These are phyloP conservation scores for Straminergon stramineum DNA, from an alignment of 225 moss, liverwort and hornwort species.

Conservation along the genomic window DNA sequence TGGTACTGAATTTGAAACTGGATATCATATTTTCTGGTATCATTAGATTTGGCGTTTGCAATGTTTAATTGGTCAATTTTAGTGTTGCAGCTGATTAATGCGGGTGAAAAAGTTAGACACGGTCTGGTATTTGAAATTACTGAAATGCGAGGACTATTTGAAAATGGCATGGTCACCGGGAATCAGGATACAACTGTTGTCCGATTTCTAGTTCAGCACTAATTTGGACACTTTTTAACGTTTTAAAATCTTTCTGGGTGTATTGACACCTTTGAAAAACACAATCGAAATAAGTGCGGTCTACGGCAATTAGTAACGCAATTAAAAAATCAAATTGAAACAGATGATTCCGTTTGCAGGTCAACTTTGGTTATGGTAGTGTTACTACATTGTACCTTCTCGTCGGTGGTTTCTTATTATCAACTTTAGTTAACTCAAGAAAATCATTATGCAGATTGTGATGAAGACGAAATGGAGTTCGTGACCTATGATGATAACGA, in stretches of 20 bases:
- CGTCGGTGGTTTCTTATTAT: background rate
- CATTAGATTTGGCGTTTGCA: background rate
- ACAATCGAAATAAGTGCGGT: background rate
- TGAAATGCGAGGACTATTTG: background rate
- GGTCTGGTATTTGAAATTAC: background rate
- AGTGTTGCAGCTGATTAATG: background rate
- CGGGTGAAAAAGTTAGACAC: background rate
- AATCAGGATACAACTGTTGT: background rate
- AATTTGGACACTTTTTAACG: background rate
- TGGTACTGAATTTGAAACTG: background rate
- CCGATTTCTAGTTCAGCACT: background rate
- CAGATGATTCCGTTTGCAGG: background rate
- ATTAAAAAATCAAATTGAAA: background rate
- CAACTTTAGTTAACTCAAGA: background rate
- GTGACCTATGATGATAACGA: background rate
- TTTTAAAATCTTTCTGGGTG: background rate
- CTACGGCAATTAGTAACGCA: background rate
- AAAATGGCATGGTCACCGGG: background rate
- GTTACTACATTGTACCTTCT: background rate
- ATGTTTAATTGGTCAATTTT: background rate
- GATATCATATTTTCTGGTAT: background rate
- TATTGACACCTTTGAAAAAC: background rate
- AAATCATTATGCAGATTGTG: conserved; percentile 13
- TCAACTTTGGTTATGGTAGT: background rate
- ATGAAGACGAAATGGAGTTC: background rate